Percentiles rank a stretch among this genome's conserved stretches.
phyloP scores from a whole-genome alignment of 306 rosid species.

The Macrotyloma uniflorum region DNA sequence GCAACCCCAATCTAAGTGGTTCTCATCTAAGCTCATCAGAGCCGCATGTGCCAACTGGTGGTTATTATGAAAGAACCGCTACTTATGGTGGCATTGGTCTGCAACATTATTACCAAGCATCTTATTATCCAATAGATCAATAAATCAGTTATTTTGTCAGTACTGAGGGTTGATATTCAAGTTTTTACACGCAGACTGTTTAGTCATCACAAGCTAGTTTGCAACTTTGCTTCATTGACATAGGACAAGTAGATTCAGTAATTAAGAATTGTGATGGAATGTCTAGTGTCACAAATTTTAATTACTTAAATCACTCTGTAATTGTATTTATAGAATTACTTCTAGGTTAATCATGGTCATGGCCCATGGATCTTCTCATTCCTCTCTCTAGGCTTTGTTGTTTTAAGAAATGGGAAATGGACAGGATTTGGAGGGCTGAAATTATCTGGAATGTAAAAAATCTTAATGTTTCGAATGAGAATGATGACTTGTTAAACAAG shows the following conservation, averaged over 20 bases:
- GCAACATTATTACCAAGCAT: constrained; percentile 53
- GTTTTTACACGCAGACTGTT: constrained; percentile 35
- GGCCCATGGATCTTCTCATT: neutral
- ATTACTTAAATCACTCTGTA: constrained; percentile 28
- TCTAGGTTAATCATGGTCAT: constrained; percentile 30
- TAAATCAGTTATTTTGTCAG: constrained; percentile 20
- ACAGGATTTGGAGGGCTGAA: neutral
- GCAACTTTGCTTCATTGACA: constrained; percentile 36
- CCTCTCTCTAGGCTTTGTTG: neutral
- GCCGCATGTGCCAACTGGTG: constrained; percentile 49
- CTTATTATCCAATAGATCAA: constrained; percentile 61
- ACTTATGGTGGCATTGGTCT: constrained; percentile 53
- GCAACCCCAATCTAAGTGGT: constrained; percentile 50
- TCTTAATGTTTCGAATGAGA: constrained; percentile 8
- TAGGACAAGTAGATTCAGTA: constrained; percentile 38
- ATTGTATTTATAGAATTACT: constrained; percentile 12
- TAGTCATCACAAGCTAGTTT: constrained; percentile 38
- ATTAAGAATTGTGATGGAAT: constrained; percentile 47
- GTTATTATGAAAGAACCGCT: constrained; percentile 50
- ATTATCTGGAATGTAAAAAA: constrained; percentile 1
- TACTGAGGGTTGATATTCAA: constrained; percentile 40
- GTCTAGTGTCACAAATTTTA: constrained; percentile 39
- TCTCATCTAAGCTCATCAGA: constrained; percentile 55
- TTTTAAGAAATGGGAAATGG: neutral
- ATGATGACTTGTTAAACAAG: constrained; percentile 6